Percentiles rank a stretch among this genome's conserved stretches.
Conservation (phyloP, 345 rosid genomes). For the Lepidium africanum region DNA sequence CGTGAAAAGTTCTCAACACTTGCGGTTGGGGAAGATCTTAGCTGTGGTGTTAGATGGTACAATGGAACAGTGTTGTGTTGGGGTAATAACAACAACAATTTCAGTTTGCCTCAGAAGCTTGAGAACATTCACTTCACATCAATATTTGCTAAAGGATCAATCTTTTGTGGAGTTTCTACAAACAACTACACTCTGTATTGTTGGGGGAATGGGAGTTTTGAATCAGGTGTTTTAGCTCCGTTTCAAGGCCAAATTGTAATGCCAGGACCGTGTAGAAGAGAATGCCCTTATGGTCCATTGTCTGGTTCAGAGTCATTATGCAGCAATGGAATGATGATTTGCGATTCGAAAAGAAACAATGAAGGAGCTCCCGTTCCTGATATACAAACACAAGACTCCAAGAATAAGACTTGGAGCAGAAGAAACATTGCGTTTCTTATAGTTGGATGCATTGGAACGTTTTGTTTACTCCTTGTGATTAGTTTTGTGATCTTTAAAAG, state of each 20-base stretch:
- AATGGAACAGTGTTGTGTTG: constrained; percentile 50
- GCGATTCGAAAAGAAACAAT: neutral
- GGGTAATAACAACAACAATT: constrained; percentile 38
- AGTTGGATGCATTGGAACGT: constrained; percentile 60
- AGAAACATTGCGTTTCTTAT: constrained; percentile 44
- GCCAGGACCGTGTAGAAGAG: constrained; percentile 50
- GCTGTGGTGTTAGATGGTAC: constrained; percentile 43
- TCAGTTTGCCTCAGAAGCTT: constrained; percentile 38
- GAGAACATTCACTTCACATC: constrained; percentile 14
- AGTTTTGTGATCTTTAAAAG: constrained; percentile 42
- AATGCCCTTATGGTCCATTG: constrained; percentile 32
- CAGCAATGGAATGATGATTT: neutral
- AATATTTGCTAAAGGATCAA: constrained; percentile 44
- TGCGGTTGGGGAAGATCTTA: constrained; percentile 55
- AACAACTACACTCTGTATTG: constrained; percentile 39
- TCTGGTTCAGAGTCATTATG: constrained; percentile 25
- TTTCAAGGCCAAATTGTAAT: constrained; percentile 26
- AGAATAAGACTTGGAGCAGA: constrained; percentile 27
- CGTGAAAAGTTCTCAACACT: constrained; percentile 35
- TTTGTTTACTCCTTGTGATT: constrained; percentile 26
- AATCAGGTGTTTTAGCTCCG: constrained; percentile 26
- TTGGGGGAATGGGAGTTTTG: constrained; percentile 47
- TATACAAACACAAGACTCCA: neutral
- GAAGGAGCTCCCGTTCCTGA: neutral
- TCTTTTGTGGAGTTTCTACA: constrained; percentile 53